These are phyloP conservation scores for Kwoniella botswanensis DNA, from an alignment of 768 basidiomycete species.

Conservation along the genomic window DNA sequence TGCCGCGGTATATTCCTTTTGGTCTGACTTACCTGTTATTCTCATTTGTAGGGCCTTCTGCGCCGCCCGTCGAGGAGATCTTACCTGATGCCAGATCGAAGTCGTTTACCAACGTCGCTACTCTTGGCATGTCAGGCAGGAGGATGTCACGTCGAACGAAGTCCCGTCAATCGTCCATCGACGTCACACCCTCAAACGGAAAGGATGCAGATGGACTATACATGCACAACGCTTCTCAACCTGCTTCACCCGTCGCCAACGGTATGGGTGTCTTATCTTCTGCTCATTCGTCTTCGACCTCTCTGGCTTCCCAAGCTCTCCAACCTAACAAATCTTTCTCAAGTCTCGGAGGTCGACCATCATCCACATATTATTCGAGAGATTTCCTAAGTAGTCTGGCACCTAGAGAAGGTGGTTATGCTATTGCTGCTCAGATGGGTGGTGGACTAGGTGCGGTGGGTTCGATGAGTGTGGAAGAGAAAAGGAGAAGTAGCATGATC, in stretches of 20 bases:
- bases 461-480: constrained; percentile 41
- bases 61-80: constrained; percentile 34
- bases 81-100: constrained; percentile 30
- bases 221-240: constrained; percentile 21
- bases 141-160: constrained; percentile 17
- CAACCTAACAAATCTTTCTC: constrained; percentile 22
- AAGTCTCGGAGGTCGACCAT: constrained; percentile 27
- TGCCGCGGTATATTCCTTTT: not conserved
- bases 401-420: constrained; percentile 57
- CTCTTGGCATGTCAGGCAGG: constrained; percentile 26
- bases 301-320: constrained; percentile 30
- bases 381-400: constrained; percentile 54
- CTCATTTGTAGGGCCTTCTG: constrained; percentile 41
- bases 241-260: constrained; percentile 28
- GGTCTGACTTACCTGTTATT: not conserved
- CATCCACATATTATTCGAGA: constrained; percentile 51
- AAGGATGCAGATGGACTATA: constrained; percentile 19
- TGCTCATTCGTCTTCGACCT: constrained; percentile 46
- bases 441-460: constrained; percentile 33
- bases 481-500: constrained; percentile 25
- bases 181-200: constrained; percentile 1
- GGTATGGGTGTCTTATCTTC: constrained; percentile 31
- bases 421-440: constrained; percentile 54
- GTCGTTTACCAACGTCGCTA: constrained; percentile 38
- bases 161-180: constrained; percentile 28